Evolutionary conservation across 2,329 filamentous ascomycete genomes (phyloP), one percentile per base, ranked within the genome.

Genomic region (Microthyrium microscopicum): DNA sequence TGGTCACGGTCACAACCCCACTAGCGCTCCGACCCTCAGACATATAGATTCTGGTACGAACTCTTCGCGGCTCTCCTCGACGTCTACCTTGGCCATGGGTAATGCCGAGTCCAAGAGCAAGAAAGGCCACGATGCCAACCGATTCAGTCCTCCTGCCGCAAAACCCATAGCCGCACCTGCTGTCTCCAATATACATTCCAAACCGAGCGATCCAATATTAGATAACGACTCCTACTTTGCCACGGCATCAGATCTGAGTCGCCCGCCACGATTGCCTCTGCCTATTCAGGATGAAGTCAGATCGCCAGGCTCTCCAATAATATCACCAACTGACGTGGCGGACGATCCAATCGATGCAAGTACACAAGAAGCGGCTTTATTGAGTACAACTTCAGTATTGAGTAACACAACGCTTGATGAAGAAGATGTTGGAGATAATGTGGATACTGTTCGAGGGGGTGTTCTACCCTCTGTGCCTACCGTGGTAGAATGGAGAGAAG

Each of bases 221-320:
- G 22, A 25, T 9, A 13, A 25, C 13, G 49, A 21, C 59, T 57
- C 41, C 49, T 58, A 54, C 43, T 53, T 40, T 41, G 51, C 44
- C 39, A 54, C 42, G 40, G 50, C 45, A 16, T 48, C 54, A 45
- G 52, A 67, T 55, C 62, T 60, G 57, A 56, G 66, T 38, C 68
- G 78, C n/a, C 87, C 87, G 29, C 87, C 87, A 32, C 77, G 87
- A 39, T 64, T 95, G 47, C 87, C 87, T 38, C 70, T 95, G 38
- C 85, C 87, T 35, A 94, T 95, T 46, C 84, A 91, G 46, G 82
- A 94, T 61, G 84, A 92, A 52, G 69, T 80, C 11, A 77, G 89
- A 45, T 83, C 79, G 1, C 87, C 87, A 2, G 85, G 85, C 18
- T 94, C 85, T 28, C 87, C 87, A 34, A 87, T 93, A 42, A 70